Evolutionary conservation across 169 alveolate species (phyloP).

Genomic region (Plasmodium adleri): DNA sequence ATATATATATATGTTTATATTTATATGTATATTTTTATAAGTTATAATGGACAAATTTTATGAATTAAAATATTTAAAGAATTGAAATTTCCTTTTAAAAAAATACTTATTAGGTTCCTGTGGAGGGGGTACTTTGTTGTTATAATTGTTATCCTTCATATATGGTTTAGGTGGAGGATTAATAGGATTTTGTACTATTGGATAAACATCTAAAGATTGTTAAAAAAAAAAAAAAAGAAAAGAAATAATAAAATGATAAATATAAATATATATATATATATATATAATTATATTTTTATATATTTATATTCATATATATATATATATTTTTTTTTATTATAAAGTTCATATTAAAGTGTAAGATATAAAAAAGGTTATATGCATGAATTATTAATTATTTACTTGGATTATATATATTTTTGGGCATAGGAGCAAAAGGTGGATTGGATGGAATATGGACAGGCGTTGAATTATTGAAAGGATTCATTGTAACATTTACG

Average conservation of each 20-base stretch:
- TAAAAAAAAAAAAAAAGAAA: too few species aligned
- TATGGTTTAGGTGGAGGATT: constrained; percentile 37
- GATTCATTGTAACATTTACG: constrained; percentile 44
- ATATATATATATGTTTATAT: too few species aligned
- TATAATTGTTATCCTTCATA: constrained; percentile 38
- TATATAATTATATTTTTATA: too few species aligned
- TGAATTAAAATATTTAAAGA: not conserved
- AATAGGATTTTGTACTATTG: constrained; percentile 22
- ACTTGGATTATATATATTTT: constrained; percentile 61
- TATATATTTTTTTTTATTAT: not conserved
- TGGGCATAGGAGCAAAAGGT: constrained; percentile 26
- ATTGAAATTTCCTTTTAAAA: constrained; percentile 21
- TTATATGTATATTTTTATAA: too few species aligned
- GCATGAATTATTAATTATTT: not conserved
- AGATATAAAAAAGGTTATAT: not conserved
- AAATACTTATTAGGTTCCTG: constrained; percentile 71
- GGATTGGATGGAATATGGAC: constrained; percentile 25
- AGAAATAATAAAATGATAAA: not conserved
- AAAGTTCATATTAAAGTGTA: not conserved
- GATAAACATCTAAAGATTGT: constrained; percentile 7
- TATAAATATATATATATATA: not conserved
- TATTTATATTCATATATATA: not conserved
- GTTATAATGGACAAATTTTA: too few species aligned
- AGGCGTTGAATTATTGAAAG: constrained; percentile 39
- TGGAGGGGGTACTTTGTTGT: constrained; percentile 26